Percentiles rank a stretch among this genome's conserved stretches.
Evolutionary conservation across 176 grass and related monocot genomes (phyloP).

Genomic region (Thalia dealbata): DNA sequence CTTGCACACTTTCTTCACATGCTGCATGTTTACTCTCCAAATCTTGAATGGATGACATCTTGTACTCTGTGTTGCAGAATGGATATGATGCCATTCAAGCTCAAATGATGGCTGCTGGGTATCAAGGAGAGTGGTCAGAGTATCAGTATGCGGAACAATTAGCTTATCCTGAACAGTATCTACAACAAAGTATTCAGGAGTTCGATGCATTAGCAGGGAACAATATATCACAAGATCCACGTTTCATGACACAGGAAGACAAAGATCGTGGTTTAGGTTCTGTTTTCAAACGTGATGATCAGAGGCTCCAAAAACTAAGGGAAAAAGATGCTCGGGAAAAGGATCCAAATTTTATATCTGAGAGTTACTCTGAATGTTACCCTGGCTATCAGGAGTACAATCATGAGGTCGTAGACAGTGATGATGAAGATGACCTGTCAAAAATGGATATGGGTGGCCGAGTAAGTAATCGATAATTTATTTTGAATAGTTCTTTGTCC

Average conservation of each 20-base stretch:
- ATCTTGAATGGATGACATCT: background rate
- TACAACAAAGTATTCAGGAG: conserved; percentile 55
- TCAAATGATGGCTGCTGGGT: conserved; percentile 65
- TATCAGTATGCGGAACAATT: conserved; percentile 67
- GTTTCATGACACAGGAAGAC: conserved; percentile 64
- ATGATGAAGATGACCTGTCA: conserved; percentile 87
- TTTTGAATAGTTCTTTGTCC: background rate
- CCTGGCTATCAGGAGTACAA: conserved; percentile 94
- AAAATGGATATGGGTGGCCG: conserved; percentile 99
- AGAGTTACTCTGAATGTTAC: conserved; percentile 99
- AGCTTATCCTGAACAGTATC: conserved; percentile 61
- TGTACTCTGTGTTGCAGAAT: conserved; percentile 41
- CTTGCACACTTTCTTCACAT: background rate
- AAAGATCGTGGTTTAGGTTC: conserved; percentile 89
- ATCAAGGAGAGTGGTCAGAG: conserved; percentile 68
- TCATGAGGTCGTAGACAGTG: conserved; percentile 66
- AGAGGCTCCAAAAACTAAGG: conserved; percentile 74
- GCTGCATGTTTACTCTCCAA: background rate
- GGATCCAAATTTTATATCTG: conserved; percentile 96
- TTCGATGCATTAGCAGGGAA: conserved; percentile 50
- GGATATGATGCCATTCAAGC: conserved; percentile 78
- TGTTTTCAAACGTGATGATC: conserved; percentile 90
- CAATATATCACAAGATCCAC: conserved; percentile 45
- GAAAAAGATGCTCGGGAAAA: conserved; percentile 81
- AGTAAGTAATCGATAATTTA: conserved; percentile 38